phyloP scores from a whole-genome alignment of 2,329 filamentous ascomycete genomes.

The Calonectria hongkongensis region DNA sequence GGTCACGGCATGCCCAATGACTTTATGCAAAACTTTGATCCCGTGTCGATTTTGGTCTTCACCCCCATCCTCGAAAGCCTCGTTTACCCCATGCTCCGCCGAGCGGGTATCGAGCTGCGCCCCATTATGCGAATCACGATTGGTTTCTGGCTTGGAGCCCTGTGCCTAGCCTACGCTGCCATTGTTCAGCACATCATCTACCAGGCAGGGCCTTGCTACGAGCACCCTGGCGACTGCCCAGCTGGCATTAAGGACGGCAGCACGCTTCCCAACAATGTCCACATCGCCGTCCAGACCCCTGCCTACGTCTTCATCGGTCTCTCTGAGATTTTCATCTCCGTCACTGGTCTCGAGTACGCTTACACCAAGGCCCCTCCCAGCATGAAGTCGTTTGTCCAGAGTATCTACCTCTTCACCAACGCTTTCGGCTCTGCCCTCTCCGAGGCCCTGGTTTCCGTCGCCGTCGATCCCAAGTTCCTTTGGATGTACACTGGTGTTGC shows the following conservation, averaged over 20 bases:
- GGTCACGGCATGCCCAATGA: slow-evolving; percentile 81
- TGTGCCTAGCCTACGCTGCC: slow-evolving; percentile 75
- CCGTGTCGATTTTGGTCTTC: slow-evolving; percentile 79
- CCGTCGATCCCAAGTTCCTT: slow-evolving; percentile 78
- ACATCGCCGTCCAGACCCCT: slow-evolving; percentile 73
- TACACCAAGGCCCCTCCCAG: slow-evolving; percentile 83
- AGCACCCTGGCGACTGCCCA: slow-evolving; percentile 63
- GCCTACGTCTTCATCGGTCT: slow-evolving; percentile 75
- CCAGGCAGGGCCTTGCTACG: slow-evolving; percentile 69
- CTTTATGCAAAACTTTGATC: slow-evolving; percentile 80
- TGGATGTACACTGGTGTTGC: slow-evolving; percentile 80
- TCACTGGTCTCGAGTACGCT: slow-evolving; percentile 83
- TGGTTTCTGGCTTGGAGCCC: slow-evolving; percentile 74
- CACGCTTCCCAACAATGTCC: slow-evolving; percentile 65
- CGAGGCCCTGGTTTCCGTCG: slow-evolving; percentile 75
- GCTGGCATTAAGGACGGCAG: slow-evolving; percentile 56
- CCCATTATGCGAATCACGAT: slow-evolving; percentile 80
- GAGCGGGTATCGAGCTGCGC: slow-evolving; percentile 74
- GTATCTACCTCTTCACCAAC: slow-evolving; percentile 76
- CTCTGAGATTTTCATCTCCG: slow-evolving; percentile 78
- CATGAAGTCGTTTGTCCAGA: slow-evolving; percentile 79
- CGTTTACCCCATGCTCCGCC: slow-evolving; percentile 77
- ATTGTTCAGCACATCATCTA: slow-evolving; percentile 78
- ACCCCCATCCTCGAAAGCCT: slow-evolving; percentile 78
- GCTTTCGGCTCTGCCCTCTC: slow-evolving; percentile 76